Conservation (phyloP, 2,329 filamentous ascomycete genomes). For the Furcasterigmium furcatum region DNA sequence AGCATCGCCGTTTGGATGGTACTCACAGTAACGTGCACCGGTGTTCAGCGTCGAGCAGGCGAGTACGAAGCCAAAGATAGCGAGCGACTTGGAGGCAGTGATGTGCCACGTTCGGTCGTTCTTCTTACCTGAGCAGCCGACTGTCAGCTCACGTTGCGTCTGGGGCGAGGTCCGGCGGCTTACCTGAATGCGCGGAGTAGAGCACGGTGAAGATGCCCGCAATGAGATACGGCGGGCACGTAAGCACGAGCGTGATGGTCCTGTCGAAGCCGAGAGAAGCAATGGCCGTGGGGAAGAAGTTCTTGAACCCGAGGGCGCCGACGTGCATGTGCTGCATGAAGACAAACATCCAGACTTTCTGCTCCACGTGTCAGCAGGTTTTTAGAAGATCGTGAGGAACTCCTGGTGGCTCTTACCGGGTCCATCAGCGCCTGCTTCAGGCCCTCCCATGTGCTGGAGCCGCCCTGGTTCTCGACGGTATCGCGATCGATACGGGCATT, state of each 20-base stretch:
- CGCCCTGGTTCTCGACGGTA: slow-evolving; percentile 18
- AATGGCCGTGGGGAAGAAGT: slow-evolving; percentile 19
- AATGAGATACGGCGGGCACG: too few species aligned
- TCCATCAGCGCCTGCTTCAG: slow-evolving; percentile 36
- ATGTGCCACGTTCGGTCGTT: too few species aligned
- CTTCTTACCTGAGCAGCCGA: too few species aligned
- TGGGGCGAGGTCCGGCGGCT: too few species aligned
- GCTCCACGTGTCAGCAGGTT: too few species aligned
- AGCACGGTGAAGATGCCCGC: slow-evolving; percentile 33
- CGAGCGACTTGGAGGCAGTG: slow-evolving; percentile 8
- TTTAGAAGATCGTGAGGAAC: too few species aligned
- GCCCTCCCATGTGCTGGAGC: slow-evolving; percentile 29
- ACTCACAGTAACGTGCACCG: slow-evolving; percentile 17
- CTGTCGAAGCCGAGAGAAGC: slow-evolving; percentile 32
- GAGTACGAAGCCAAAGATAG: slow-evolving; percentile 10
- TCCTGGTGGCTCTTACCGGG: too few species aligned
- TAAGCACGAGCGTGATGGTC: slow-evolving; percentile 38
- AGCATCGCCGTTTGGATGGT: neutral
- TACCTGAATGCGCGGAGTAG: slow-evolving; percentile 26
- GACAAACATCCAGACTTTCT: slow-evolving; percentile 39
- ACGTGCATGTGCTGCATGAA: slow-evolving; percentile 44
- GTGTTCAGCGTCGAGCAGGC: slow-evolving; percentile 24
- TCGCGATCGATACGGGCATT: slow-evolving; percentile 29
- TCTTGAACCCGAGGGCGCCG: slow-evolving; percentile 24
- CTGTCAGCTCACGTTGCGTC: too few species aligned